These are phyloP conservation scores for Alternaria ethzedia DNA, from an alignment of 2,329 filamentous ascomycete species.

Conservation along the genomic window DNA sequence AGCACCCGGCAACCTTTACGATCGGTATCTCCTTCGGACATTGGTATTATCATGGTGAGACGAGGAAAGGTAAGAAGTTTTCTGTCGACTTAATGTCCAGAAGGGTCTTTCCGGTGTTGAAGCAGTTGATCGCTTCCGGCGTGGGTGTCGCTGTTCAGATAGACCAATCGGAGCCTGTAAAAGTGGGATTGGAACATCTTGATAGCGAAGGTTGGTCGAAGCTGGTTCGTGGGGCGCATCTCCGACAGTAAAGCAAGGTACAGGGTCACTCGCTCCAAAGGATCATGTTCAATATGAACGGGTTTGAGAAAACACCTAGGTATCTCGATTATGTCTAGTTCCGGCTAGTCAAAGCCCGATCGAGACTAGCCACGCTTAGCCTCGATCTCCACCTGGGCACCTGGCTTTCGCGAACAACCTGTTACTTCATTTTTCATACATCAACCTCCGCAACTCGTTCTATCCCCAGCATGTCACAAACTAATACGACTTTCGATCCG, in stretches of 20 bases:
- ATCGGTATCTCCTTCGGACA: neutral
- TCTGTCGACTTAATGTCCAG: neutral
- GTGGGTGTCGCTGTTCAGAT: neutral
- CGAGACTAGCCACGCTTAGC: neutral
- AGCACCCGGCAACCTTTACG: neutral
- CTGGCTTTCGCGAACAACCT: neutral
- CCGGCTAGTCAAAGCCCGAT: neutral
- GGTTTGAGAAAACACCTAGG: neutral
- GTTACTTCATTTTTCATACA: neutral
- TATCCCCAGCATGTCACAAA: neutral
- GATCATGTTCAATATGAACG: neutral
- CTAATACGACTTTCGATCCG: neutral
- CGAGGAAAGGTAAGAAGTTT: fast-evolving
- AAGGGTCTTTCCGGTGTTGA: neutral
- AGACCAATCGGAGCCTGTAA: neutral
- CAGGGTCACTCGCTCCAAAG: neutral
- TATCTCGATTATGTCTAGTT: neutral
- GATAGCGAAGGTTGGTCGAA: neutral
- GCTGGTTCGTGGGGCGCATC: neutral
- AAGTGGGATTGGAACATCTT: neutral
- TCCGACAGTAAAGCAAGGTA: neutral
- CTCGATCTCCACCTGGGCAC: neutral
- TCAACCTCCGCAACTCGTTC: neutral
- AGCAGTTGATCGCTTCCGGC: neutral
- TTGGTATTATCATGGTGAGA: neutral